Base-by-base conservation (phyloP, 1,284 basidiomycete species). In the Tylopilus sp. region DNA sequence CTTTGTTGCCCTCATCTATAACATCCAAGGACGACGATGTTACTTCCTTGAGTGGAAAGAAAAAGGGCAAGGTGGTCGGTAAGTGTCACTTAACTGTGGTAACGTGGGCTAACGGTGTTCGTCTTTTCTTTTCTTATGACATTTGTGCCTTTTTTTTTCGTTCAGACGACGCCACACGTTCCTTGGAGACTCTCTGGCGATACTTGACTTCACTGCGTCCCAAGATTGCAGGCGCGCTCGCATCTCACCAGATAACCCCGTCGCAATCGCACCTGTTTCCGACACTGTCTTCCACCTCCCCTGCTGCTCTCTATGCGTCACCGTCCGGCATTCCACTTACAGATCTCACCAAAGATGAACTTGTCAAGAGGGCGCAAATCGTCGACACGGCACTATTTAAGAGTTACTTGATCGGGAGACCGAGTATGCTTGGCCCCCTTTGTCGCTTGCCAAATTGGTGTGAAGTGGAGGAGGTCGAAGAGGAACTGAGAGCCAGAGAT, bases 391-490 rank as follows among this genome's bases (percentile, higher is more conserved):
- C 95, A 12, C 81, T 99, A 69, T 97, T 99, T 83, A 98, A 98
- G 81, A 92, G 93, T 13, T 99, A 98, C 78, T 82, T 99, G 26
- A 85, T 94, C 47, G 92, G 93, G 38, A 86, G 94, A 63, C 96
- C 97, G 0, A 89, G 87, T 13, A 82, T 99, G 65, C 83, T 99
- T 6, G 96, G 95, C 0, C 90, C 95, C 32, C 80, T 99, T 53
- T 99, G 97, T 79, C 87, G 98, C 51, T 85, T 97, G 51, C 90
- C 95, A 26, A 99, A 99, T 79, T 99, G 96, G 95, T 99, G 97
- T 80, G 96, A 99, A 75, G 96, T 99, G 0, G 90, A 91, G 2
- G 95, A 99, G 76, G 95, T 99, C 1, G 96, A 99, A 77, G 94
- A 94, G 74, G 88, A 96, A 63, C 81, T 99, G 53, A 87, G 89